phyloP scores from a whole-genome alignment of 192 early-diverging fungal genomes.

The Mortierella claussenii region DNA sequence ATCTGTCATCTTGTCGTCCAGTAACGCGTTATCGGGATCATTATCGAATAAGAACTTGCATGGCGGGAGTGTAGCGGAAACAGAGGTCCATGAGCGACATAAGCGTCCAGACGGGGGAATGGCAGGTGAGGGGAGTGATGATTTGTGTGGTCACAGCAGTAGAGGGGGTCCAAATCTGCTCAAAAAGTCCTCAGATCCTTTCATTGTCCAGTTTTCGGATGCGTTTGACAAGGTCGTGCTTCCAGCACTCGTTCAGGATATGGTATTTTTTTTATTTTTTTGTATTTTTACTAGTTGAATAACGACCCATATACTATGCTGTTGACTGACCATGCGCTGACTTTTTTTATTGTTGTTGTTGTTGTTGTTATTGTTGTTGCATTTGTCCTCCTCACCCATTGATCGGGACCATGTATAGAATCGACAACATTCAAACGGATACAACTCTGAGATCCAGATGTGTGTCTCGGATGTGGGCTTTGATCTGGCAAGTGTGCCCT shows the following conservation, averaged over 20 bases:
- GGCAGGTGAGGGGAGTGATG: constrained; percentile 2
- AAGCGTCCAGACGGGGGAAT: not conserved
- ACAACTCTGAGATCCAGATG: constrained; percentile 51
- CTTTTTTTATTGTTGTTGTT: not conserved
- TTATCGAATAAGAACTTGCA: constrained; percentile 12
- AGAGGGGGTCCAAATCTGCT: no score
- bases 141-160: not conserved
- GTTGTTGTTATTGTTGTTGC: constrained; percentile 6
- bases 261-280: constrained; percentile 16
- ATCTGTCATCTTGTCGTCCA: constrained; percentile 38
- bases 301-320: no score
- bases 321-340: no score
- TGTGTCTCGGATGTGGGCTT: constrained; percentile 44
- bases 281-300: not conserved
- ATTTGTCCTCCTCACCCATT: no score
- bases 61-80: not conserved
- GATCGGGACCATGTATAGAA: no score
- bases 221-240: constrained; percentile 40
- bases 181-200: constrained; percentile 26
- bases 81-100: not conserved
- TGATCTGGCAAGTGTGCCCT: constrained; percentile 10
- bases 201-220: constrained; percentile 36
- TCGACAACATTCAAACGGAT: constrained; percentile 47
- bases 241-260: constrained; percentile 43
- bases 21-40: constrained; percentile 34